phyloP scores from a whole-genome alignment of 257 asterid species.

The Phtheirospermum japonicum region DNA sequence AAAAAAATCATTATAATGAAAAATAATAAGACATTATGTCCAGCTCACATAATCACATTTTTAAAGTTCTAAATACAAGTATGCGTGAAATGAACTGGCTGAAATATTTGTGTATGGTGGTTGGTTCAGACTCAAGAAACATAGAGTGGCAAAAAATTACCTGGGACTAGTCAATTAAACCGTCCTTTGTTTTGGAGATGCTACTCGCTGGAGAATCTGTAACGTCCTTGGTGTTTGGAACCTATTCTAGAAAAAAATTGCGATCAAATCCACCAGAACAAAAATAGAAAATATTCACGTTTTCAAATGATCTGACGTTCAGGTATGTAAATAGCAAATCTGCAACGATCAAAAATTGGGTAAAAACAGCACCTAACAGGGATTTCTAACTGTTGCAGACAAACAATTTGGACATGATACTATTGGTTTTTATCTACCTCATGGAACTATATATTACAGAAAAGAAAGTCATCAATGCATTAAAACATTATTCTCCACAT shows the following conservation, averaged over 20 bases:
- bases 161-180: conserved; percentile 92
- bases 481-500: too few species aligned
- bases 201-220: conserved; percentile 59
- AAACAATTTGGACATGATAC: conserved; percentile 6
- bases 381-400: not conserved
- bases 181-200: conserved; percentile 73
- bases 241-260: conserved; percentile 46
- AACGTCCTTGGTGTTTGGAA: conserved; percentile 66
- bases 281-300: conserved; percentile 10
- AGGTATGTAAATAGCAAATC: conserved; percentile 9
- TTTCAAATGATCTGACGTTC: conserved; percentile 11
- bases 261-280: conserved; percentile 19
- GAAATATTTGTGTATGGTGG: not conserved
- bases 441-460: not conserved
- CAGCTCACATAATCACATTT: not conserved
- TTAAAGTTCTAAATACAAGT: not conserved
- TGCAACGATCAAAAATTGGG: conserved; percentile 11
- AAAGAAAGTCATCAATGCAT: not conserved
- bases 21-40: not conserved
- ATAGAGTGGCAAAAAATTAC: conserved; percentile 39
- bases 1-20: not conserved
- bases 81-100: conserved; percentile 16
- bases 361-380: conserved; percentile 10
- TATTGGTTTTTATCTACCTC: conserved; percentile 13
- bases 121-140: conserved; percentile 16